phyloP scores from a whole-genome alignment of 495 filamentous ascomycete species.

The Penicillium steckii region DNA sequence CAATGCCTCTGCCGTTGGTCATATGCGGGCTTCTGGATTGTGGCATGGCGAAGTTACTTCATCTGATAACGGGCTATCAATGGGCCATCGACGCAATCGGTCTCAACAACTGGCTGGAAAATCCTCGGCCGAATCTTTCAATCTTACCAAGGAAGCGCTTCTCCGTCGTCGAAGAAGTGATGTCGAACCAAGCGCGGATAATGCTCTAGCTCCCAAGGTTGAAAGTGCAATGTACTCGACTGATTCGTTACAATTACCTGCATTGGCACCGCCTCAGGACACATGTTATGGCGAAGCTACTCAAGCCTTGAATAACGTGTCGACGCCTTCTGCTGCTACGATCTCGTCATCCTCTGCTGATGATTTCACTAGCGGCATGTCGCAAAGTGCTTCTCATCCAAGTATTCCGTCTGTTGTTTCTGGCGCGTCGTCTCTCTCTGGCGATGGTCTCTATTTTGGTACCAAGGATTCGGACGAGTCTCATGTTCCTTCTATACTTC shows the following conservation, averaged over 20 bases:
- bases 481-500: constrained; percentile 42
- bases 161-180: constrained; percentile 34
- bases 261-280: constrained; percentile 45
- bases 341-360: constrained; percentile 51
- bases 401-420: constrained; percentile 75
- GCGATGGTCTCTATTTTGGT: constrained; percentile 27
- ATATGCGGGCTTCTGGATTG: constrained; percentile 50
- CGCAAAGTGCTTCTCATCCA: constrained; percentile 68
- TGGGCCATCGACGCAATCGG: constrained; percentile 35
- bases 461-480: constrained; percentile 31
- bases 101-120: constrained; percentile 38
- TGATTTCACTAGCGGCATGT: constrained; percentile 56
- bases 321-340: constrained; percentile 54
- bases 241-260: constrained; percentile 21
- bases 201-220: constrained; percentile 16
- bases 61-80: background rate
- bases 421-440: constrained; percentile 78
- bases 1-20: constrained; percentile 61
- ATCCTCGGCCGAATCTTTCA: constrained; percentile 44
- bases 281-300: constrained; percentile 38
- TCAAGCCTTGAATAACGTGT: constrained; percentile 47
- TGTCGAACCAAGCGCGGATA: constrained; percentile 31
- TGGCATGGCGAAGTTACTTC: constrained; percentile 33
- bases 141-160: constrained; percentile 41
- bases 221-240: constrained; percentile 28